Evolutionary conservation across 108 stramenopile genomes (phyloP), one percentile per base, ranked within the genome.

Genomic region (Nitzschia sp.): DNA sequence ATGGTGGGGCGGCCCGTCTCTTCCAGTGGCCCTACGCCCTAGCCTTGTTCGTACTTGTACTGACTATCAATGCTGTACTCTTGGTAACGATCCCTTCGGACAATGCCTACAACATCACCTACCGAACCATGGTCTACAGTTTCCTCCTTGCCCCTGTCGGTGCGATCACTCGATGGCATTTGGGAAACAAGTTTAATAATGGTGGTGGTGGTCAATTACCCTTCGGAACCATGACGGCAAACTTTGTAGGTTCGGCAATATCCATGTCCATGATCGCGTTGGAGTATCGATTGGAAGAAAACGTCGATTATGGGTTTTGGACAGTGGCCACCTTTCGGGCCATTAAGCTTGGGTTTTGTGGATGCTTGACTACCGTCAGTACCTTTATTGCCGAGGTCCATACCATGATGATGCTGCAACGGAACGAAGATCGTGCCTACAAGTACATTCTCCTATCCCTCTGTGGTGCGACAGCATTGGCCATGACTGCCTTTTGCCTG

Each of bases 281-380:
- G 55, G 72, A 76, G 45, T 72, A 44, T 38, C 62, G 53, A 33
- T 54, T 69, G 45, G 26, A 21, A 52, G 53, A 19, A 21, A 57
- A 61, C 13, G 29, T 31, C 25, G 17, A 46, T 17, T 19, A 36
- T 11, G 61, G 23, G 0, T 83, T 71, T 47, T 86, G 79, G 85
- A 44, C 25, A 28, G 41, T 71, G 21, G 69, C 74, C 5, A 72
- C 68, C 28, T 23, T 85, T 1, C 59, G 77, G 8, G 78, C 80
- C 36, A 25, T 80, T 53, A 66, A 71, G 36, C 60, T 80, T 59
- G 89, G 89, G 23, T 79, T 90, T 62, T 82, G 83, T 45, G 89
- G 89, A 21, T 77, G 81, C 38, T 53, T 90, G 30, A 81, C 84
- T 16, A 87, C 89, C 0, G 85, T 90, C 6, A 83, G 82, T 35